Evolutionary conservation across 1,284 basidiomycete species (phyloP).

Genomic region (Ustilago esculenta): DNA sequence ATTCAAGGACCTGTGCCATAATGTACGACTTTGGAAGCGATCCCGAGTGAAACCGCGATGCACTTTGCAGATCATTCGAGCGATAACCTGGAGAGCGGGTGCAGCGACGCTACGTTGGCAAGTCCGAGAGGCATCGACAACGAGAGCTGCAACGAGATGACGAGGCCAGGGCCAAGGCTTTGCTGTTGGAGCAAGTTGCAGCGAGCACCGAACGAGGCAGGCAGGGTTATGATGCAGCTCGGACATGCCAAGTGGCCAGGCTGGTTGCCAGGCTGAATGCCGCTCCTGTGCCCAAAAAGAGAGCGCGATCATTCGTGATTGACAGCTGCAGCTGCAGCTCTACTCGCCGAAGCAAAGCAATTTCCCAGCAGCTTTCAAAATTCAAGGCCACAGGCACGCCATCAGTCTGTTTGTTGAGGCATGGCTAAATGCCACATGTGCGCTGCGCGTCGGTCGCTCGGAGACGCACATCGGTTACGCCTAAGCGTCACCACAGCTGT

Average conservation of each 20-base stretch:
- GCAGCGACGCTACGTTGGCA: neutral
- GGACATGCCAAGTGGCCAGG: constrained; percentile 3
- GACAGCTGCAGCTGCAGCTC: constrained; percentile 31
- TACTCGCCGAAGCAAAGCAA: constrained; percentile 1
- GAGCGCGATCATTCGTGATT: constrained; percentile 19
- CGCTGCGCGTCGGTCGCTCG: constrained; percentile 44
- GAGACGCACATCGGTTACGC: constrained; percentile 35
- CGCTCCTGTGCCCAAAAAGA: too few species aligned
- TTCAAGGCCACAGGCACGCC: too few species aligned
- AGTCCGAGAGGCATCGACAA: neutral
- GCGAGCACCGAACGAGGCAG: too few species aligned
- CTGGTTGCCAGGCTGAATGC: neutral
- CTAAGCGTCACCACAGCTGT: too few species aligned
- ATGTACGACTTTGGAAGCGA: neutral
- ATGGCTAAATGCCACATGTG: constrained; percentile 19
- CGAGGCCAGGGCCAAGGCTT: too few species aligned
- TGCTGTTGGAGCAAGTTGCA: neutral
- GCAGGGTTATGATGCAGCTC: constrained; percentile 18
- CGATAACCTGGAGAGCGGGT: neutral
- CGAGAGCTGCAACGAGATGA: too few species aligned
- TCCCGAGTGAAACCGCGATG: constrained; percentile 13
- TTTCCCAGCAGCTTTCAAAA: too few species aligned
- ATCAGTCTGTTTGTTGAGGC: neutral
- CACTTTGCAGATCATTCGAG: constrained; percentile 18
- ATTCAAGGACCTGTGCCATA: neutral